Conservation (phyloP, 768 basidiomycete species). For the Amanita fuliginea region DNA sequence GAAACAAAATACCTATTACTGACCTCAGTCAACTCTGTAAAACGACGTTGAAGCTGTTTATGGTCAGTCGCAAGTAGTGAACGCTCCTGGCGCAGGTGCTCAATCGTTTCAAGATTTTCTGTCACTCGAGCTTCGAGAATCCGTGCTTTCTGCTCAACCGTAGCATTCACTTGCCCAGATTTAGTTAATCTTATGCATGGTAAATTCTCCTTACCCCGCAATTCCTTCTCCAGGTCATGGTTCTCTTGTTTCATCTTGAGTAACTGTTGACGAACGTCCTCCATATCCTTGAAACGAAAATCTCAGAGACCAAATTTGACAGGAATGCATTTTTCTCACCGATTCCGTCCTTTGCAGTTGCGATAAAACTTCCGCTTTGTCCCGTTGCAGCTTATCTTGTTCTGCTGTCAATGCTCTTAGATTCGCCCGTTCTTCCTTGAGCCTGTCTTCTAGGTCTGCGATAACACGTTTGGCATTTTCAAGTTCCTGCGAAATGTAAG, state of each 20-base stretch:
- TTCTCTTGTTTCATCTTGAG: constrained; percentile 66
- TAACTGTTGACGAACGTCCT: constrained; percentile 60
- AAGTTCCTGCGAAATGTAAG: constrained; percentile 42
- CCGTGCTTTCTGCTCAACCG: constrained; percentile 64
- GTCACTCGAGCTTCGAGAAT: constrained; percentile 54
- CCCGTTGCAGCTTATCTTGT: constrained; percentile 49
- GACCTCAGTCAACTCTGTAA: constrained; percentile 59
- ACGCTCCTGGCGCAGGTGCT: constrained; percentile 70
- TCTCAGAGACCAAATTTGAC: neutral
- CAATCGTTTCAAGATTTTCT: constrained; percentile 61
- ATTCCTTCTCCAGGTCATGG: constrained; percentile 59
- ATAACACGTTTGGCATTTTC: constrained; percentile 56
- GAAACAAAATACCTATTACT: constrained; percentile 9
- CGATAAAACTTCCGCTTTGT: constrained; percentile 50
- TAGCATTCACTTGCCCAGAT: constrained; percentile 39
- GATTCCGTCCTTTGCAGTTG: constrained; percentile 65
- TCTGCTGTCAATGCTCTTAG: constrained; percentile 54
- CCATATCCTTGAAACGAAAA: constrained; percentile 50
- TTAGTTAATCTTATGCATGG: neutral
- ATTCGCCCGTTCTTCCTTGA: constrained; percentile 61
- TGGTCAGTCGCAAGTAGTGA: constrained; percentile 58
- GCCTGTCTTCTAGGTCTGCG: constrained; percentile 56
- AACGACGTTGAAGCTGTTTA: constrained; percentile 60
- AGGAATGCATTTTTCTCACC: constrained; percentile 25
- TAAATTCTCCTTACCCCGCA: constrained; percentile 42